phyloP scores from a whole-genome alignment of 257 asterid species.

The Salvia miltiorrhiza region DNA sequence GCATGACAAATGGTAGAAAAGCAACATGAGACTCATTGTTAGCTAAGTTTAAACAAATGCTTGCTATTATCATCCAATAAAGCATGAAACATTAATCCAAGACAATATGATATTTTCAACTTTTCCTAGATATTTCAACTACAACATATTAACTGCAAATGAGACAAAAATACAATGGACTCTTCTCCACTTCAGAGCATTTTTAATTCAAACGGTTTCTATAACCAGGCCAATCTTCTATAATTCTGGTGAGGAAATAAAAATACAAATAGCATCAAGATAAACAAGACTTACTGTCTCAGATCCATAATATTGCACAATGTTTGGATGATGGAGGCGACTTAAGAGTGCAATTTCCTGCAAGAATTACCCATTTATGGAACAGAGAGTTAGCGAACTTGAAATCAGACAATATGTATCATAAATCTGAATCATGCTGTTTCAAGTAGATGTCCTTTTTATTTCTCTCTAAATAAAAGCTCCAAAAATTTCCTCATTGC shows the following conservation, averaged over 20 bases:
- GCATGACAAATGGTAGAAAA: not conserved
- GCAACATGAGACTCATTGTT: not conserved
- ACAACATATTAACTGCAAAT: not conserved
- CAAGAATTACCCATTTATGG: constrained; percentile 19
- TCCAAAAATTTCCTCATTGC: not conserved
- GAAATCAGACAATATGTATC: not conserved
- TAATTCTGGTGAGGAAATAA: not conserved
- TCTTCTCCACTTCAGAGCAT: constrained; percentile 1
- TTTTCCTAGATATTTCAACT: not conserved
- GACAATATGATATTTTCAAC: not conserved
- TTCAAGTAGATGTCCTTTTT: not conserved
- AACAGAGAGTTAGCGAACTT: not conserved
- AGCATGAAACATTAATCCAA: not conserved
- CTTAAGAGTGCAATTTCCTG: constrained; percentile 61
- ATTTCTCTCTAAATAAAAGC: constrained; percentile 5
- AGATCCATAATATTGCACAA: constrained; percentile 68
- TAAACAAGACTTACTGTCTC: constrained; percentile 42
- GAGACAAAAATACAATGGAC: not conserved
- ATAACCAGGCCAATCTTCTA: not conserved
- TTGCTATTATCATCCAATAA: constrained; percentile 11
- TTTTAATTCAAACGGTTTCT: not conserved
- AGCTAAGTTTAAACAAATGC: constrained; percentile 10
- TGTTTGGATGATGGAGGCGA: constrained; percentile 61
- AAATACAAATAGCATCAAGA: constrained; percentile 11
- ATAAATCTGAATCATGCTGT: not conserved